Evolutionary conservation across 176 grass and related monocot species (phyloP).

Genomic region (Puya raimondii): DNA sequence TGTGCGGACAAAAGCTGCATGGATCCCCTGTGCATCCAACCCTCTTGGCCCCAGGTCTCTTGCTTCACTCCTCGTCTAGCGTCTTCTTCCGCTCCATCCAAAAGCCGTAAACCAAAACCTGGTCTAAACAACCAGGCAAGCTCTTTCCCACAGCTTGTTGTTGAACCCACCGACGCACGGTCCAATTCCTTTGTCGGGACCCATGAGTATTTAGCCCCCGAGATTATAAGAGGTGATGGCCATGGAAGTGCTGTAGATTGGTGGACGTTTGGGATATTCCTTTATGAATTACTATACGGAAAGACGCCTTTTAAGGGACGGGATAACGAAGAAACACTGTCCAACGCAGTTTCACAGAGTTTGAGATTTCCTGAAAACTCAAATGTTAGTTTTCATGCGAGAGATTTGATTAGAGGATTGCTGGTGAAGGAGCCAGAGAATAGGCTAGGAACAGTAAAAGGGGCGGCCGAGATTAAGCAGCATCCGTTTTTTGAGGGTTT

Average conservation of each 20-base stretch:
- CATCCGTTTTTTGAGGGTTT: conserved; percentile 90
- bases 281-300: conserved; percentile 77
- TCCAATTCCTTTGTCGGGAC: conserved; percentile 96
- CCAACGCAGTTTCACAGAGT: conserved; percentile 70
- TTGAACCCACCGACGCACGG: conserved; percentile 73
- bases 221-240: conserved; percentile 95
- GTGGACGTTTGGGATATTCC: conserved; percentile 96
- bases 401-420: conserved; percentile 78
- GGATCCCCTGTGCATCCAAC: conserved; percentile 79
- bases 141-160: conserved; percentile 77
- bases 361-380: conserved; percentile 71
- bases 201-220: conserved; percentile 88
- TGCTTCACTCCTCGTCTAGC: conserved; percentile 89
- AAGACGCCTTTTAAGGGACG: conserved; percentile 75
- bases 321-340: conserved; percentile 72
- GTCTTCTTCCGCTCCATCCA: conserved; percentile 35
- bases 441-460: conserved; percentile 51
- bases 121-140: conserved; percentile 41
- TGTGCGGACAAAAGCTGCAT: conserved; percentile 90
- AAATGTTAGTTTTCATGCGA: conserved; percentile 52
- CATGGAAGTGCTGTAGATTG: conserved; percentile 95
- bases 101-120: conserved; percentile 29
- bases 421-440: conserved; percentile 88
- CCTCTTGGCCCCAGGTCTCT: conserved; percentile 68
- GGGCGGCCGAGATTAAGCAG: conserved; percentile 82